Conservation (phyloP, 2,329 filamentous ascomycete genomes). For the Lachnellula subtilissima region DNA sequence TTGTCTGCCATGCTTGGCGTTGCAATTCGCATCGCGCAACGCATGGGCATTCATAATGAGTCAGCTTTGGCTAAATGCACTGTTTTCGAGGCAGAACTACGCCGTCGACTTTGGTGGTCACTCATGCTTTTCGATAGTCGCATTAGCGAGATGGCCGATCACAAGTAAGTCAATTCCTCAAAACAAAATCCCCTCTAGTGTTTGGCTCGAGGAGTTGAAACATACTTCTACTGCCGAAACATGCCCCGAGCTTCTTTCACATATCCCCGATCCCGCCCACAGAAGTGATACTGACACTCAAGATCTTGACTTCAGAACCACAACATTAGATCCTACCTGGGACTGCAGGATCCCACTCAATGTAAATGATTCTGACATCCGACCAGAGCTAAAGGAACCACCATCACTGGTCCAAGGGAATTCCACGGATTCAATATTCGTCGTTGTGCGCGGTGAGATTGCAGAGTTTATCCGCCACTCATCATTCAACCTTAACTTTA, state of each 20-base stretch:
- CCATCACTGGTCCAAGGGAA: conserved; percentile 45
- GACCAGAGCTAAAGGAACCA: conserved; percentile 51
- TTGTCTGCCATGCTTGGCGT: conserved; percentile 59
- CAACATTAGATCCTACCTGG: conserved; percentile 38
- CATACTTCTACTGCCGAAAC: no score
- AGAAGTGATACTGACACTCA: no score
- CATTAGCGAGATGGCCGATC: conserved; percentile 59
- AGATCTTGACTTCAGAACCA: conserved; percentile 30
- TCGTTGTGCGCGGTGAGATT: conserved; percentile 52
- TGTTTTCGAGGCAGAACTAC: conserved; percentile 63
- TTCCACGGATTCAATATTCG: conserved; percentile 57
- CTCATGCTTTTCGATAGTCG: conserved; percentile 64
- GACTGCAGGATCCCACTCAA: conserved; percentile 56
- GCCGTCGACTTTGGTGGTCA: conserved; percentile 71
- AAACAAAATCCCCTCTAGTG: no score
- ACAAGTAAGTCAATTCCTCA: no score
- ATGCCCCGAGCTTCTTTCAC: no score
- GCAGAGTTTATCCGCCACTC: conserved; percentile 37
- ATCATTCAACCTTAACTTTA: conserved; percentile 23
- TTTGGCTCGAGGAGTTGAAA: no score
- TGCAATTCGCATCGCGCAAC: conserved; percentile 61
- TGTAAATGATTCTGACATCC: conserved; percentile 57
- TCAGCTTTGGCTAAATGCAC: conserved; percentile 39
- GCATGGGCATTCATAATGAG: conserved; percentile 65
- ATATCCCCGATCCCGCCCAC: no score